Conservation (phyloP, 305 asterid genomes). For the Stenogyne calaminthoides region DNA sequence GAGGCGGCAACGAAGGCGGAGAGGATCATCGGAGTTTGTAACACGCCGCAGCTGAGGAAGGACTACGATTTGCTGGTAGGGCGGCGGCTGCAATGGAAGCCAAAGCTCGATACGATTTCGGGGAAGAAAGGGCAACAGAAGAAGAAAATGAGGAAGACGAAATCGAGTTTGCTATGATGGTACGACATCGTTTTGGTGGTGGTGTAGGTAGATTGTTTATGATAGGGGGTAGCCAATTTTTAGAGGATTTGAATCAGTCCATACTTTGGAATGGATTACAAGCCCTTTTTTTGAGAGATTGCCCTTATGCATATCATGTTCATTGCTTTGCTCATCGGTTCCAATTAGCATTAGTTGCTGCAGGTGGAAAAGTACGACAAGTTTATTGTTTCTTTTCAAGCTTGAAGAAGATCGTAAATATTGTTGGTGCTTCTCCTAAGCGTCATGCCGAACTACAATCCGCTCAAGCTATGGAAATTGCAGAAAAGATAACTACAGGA, state of each 20-base stretch:
- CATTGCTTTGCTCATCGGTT: too few relatives aligned
- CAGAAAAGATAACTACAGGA: too few relatives aligned
- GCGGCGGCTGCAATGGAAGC: slow-evolving; percentile 51
- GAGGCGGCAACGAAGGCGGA: slow-evolving; percentile 16
- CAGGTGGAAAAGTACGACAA: too few relatives aligned
- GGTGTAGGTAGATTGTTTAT: slow-evolving; percentile 23
- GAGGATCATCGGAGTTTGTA: slow-evolving; percentile 31
- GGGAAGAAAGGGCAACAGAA: slow-evolving; percentile 36
- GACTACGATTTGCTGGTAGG: slow-evolving; percentile 53
- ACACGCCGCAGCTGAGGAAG: slow-evolving; percentile 49
- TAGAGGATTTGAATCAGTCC: slow-evolving; percentile 27
- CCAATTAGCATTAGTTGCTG: too few relatives aligned
- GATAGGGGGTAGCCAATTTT: slow-evolving; percentile 23
- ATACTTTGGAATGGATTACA: too few relatives aligned
- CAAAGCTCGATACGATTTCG: slow-evolving; percentile 54
- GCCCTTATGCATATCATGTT: too few relatives aligned
- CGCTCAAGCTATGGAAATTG: too few relatives aligned
- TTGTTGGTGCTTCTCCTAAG: too few relatives aligned
- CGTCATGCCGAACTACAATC: too few relatives aligned
- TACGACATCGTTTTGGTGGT: neutral
- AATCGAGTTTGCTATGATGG: slow-evolving; percentile 9
- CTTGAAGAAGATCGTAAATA: too few relatives aligned
- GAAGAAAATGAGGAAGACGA: slow-evolving; percentile 31
- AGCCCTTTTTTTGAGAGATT: too few relatives aligned
- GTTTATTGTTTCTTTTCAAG: too few relatives aligned